A percentile compares a stretch with the other conserved stretches of the same genome.
phyloP scores from a whole-genome alignment of 805 yeast genomes.

The Huiozyma naganishii region DNA sequence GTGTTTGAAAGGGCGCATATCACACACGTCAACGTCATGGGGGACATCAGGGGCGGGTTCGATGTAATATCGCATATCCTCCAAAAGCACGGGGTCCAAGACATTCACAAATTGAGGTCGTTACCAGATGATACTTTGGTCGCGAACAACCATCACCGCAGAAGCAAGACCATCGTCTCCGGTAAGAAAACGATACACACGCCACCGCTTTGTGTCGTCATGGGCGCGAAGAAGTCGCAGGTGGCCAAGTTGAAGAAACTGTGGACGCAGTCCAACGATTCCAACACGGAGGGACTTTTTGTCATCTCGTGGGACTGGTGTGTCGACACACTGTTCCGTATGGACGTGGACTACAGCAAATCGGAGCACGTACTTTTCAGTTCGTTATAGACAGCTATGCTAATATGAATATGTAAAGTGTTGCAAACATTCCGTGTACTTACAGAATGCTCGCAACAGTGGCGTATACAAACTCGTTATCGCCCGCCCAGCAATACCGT shows the following conservation, averaged over 20 bases:
- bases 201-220: constrained; percentile 40
- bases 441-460: constrained; percentile 1
- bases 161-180: background rate
- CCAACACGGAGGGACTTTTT: constrained; percentile 6
- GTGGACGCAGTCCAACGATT: background rate
- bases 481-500: background rate
- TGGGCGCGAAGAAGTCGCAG: constrained; percentile 20
- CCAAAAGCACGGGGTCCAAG: constrained; percentile 19
- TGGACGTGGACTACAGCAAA: constrained; percentile 10
- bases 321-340: constrained; percentile 20
- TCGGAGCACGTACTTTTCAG: constrained; percentile 2
- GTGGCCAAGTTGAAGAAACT: constrained; percentile 18
- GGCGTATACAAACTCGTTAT: constrained; percentile 1
- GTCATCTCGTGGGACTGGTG: constrained; percentile 29
- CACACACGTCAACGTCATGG: constrained; percentile 14
- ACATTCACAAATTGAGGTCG: constrained; percentile 28
- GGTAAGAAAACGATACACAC: background rate
- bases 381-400: background rate
- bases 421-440: background rate
- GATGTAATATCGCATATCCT: constrained; percentile 20
- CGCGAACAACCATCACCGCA: background rate
- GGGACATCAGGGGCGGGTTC: constrained; percentile 23
- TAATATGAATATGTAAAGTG: background rate
- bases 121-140: background rate
- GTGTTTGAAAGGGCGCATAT: constrained; percentile 22